Evolutionary conservation across 352 stramenopile genomes (phyloP), one percentile per base, ranked within the genome.

Genomic region (Salisapilia sapeloensis): DNA sequence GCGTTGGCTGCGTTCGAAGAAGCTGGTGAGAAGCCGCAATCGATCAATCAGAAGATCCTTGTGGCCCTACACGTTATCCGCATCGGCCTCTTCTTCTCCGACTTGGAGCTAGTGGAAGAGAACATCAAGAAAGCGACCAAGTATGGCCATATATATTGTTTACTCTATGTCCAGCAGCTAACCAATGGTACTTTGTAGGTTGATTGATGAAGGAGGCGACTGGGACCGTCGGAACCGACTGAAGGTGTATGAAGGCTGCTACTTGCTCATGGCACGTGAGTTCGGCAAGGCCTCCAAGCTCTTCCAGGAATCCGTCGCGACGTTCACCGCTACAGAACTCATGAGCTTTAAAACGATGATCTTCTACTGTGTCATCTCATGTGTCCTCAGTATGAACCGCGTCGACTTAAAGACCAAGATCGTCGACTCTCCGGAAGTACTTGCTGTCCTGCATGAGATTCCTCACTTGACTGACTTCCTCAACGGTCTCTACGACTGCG

Each of bases 191-290:
- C n/a, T n/a, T n/a, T 44, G 38, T 35, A 81, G 65, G 29, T 38
- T 87, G 2, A 95, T 95, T 35, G 92, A 97, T 38, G 84, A 94
- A 44, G 93, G 93, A 24, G 93, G 93, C 22, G 95, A 99, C 60
- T 99, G 95, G 95, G 95, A 99, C 59, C 82, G 93, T 31, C 87
- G 93, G 28, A 99, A 99, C 66, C 81, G 94, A 11, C 66, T 98
- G 18, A 97, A 97, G 65, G 93, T 98, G 10, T 99, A 99, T 64
- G 81, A 96, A 53, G 93, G 90, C 8, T 77, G 96, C 35, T 95
- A 92, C 42, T 50, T 92, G 28, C 56, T 99, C 14, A 78, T 95
- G 48, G 65, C 77, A 14, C 63, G 95, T 7, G 89, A 98, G 55
- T 85, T 98, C 31, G 87, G 94, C 53, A 84, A 70, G 32, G 94